Evolutionary conservation across 805 yeast genomes (phyloP).

Genomic region (Candida koratica): DNA sequence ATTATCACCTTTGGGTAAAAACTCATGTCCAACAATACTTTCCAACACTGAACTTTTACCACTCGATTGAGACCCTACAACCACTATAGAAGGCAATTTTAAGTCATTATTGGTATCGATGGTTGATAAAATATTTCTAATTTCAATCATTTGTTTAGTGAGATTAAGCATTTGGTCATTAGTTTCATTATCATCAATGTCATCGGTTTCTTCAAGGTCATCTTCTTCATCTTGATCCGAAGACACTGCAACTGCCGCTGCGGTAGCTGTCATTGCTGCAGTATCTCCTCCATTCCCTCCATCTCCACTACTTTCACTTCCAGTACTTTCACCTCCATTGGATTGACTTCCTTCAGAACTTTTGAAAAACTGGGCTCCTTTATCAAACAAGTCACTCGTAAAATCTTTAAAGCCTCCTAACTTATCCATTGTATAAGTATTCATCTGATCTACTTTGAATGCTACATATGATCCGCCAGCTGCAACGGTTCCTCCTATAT

Average conservation of each 20-base stretch:
- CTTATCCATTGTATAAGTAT: slow-evolving; percentile 64
- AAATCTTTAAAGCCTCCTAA: slow-evolving; percentile 59
- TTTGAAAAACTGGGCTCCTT: slow-evolving; percentile 42
- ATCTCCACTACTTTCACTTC: slow-evolving; percentile 18
- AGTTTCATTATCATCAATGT: slow-evolving; percentile 48
- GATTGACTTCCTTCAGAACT: slow-evolving; percentile 2
- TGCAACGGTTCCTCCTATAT: slow-evolving; percentile 84
- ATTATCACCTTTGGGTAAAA: slow-evolving; percentile 92
- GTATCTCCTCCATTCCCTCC: slow-evolving; percentile 32
- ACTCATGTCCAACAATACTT: slow-evolving; percentile 96
- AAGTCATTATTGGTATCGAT: slow-evolving; percentile 75
- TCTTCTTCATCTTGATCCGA: slow-evolving; percentile 41
- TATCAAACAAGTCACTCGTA: slow-evolving; percentile 52
- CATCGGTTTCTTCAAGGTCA: slow-evolving; percentile 44
- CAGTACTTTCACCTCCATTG: slow-evolving; percentile 14
- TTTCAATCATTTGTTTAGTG: slow-evolving; percentile 96
- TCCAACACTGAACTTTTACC: slow-evolving; percentile 97
- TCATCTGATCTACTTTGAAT: slow-evolving; percentile 87
- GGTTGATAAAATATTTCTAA: slow-evolving; percentile 69
- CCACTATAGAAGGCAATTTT: slow-evolving; percentile 90
- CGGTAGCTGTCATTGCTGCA: slow-evolving; percentile 44
- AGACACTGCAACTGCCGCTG: slow-evolving; percentile 38
- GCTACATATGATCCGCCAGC: slow-evolving; percentile 94
- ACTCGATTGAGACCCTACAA: slow-evolving; percentile 94
- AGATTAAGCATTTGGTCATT: slow-evolving; percentile 81